Conservation (phyloP, 2,329 filamentous ascomycete genomes). For the Proliferodiscus dingleyae region DNA sequence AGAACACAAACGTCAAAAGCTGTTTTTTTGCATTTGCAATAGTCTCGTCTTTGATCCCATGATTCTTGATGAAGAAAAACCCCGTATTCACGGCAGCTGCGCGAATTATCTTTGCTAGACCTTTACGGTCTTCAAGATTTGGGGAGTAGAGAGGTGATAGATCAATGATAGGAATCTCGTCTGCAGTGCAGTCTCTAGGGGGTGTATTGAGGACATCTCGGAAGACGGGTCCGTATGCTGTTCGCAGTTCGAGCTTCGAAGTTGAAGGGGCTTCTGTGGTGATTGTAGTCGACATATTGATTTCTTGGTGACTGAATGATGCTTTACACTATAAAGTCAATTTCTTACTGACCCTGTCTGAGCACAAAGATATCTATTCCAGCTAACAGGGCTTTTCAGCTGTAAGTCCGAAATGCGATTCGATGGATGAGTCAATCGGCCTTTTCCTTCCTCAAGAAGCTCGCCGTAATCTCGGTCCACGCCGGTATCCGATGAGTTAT, state of each 20-base stretch:
- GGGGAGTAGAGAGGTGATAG: slow-evolving; percentile 35
- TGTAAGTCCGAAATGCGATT: too few species aligned
- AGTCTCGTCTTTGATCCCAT: slow-evolving; percentile 34
- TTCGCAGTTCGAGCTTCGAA: slow-evolving; percentile 41
- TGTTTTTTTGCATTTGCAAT: slow-evolving; percentile 31
- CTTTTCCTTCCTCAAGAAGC: too few species aligned
- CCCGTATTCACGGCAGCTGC: slow-evolving; percentile 39
- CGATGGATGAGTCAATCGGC: too few species aligned
- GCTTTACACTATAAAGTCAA: too few species aligned
- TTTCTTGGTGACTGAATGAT: background rate
- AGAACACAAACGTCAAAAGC: slow-evolving; percentile 24
- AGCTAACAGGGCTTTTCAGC: too few species aligned
- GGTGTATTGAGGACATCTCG: slow-evolving; percentile 38
- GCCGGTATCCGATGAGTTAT: slow-evolving; percentile 4
- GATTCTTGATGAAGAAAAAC: slow-evolving; percentile 45
- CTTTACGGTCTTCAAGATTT: slow-evolving; percentile 33
- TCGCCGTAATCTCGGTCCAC: too few species aligned
- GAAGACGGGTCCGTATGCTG: slow-evolving; percentile 40
- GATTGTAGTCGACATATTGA: slow-evolving; percentile 13
- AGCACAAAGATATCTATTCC: too few species aligned
- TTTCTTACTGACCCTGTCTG: too few species aligned
- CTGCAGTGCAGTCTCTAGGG: slow-evolving; percentile 35
- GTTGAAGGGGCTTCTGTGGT: slow-evolving; percentile 19
- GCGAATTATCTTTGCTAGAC: slow-evolving; percentile 36
- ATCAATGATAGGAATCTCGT: slow-evolving; percentile 45